A percentile compares a stretch with the other conserved stretches of the same genome.
Evolutionary conservation across 148 eudicot species (phyloP).

Genomic region (Cornus controversa): DNA sequence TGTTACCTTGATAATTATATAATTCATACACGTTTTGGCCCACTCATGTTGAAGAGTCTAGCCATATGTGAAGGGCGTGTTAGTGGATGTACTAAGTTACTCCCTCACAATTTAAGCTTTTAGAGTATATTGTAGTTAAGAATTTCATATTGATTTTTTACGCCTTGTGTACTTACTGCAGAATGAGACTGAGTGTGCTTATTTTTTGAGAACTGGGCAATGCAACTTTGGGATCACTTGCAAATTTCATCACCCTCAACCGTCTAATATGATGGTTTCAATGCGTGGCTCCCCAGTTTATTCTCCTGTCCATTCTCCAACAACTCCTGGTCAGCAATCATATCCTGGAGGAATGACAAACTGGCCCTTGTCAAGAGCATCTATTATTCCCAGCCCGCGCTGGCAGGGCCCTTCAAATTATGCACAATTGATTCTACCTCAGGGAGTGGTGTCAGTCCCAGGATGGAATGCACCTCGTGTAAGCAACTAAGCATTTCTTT

Average conservation of each 20-base stretch:
- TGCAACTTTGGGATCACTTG: constrained; percentile 95
- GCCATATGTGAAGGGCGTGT: no score
- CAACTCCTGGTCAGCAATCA: constrained; percentile 76
- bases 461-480: constrained; percentile 88
- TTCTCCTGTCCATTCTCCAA: constrained; percentile 78
- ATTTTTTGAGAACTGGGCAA: constrained; percentile 88
- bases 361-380: constrained; percentile 82
- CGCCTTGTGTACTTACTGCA: constrained; percentile 12
- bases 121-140: no score
- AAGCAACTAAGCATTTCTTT: constrained; percentile 30
- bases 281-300: constrained; percentile 80
- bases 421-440: constrained; percentile 72
- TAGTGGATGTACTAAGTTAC: no score
- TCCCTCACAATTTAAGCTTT: no score
- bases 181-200: constrained; percentile 84
- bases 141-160: neutral
- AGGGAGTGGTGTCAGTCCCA: constrained; percentile 82
- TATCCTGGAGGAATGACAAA: constrained; percentile 65
- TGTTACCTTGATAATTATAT: no score
- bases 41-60: no score
- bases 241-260: constrained; percentile 96
- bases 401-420: constrained; percentile 93
- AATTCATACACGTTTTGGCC: no score
- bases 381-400: constrained; percentile 68
- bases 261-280: constrained; percentile 65